Evolutionary conservation across 2,329 filamentous ascomycete genomes (phyloP), one percentile per base, ranked within the genome.

Genomic region (Rhinocladiella mackenziei): DNA sequence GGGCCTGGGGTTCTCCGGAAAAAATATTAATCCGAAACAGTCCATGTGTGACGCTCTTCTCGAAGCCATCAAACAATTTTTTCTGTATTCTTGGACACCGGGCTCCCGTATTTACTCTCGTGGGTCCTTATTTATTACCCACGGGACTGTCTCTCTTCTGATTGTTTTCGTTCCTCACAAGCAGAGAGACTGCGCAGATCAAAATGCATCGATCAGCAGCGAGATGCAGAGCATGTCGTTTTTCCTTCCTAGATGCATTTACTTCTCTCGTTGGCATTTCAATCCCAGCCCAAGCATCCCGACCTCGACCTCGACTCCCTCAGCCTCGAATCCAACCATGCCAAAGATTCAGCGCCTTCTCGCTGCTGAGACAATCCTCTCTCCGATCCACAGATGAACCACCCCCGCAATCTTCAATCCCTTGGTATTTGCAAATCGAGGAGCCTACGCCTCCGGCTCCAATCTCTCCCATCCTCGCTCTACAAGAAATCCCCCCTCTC

Each of bases 361-460:
- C 28, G 8, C 26, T 32, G 13, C 25, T 44, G 18, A n/a, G 28
- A n/a, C 34, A 44, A 9, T 33, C 41, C 23, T 15, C 18, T 23
- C 13, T 10, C 28, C 11, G 6, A 3, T 2, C 38, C 22, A 29
- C 32, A 35, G 3, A 19, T 17, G 14, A 31, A 42, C 22, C 41
- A 22, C 13, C 35, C 15, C 14, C 36, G n/a, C 38, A 25, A 2
- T 18, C 51, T 17, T 43, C 37, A 8, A 65, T 80, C 5, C 86
- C 86, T 4, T 97, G 92, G 92, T 97, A 96, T 64, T 79, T 94
- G 19, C 81, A 92, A 60, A 80, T 86, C 54, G 77, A 86, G 49
- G 58, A 67, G 4, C 64, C 69, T 9, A 58, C 63, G 41, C 61
- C 45, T 26, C 51, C 58, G 5, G 60, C 66, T 22, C 60, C 68